Evolutionary conservation across 2,329 filamentous ascomycete genomes (phyloP).

Genomic region (Chaetomium globosum): DNA sequence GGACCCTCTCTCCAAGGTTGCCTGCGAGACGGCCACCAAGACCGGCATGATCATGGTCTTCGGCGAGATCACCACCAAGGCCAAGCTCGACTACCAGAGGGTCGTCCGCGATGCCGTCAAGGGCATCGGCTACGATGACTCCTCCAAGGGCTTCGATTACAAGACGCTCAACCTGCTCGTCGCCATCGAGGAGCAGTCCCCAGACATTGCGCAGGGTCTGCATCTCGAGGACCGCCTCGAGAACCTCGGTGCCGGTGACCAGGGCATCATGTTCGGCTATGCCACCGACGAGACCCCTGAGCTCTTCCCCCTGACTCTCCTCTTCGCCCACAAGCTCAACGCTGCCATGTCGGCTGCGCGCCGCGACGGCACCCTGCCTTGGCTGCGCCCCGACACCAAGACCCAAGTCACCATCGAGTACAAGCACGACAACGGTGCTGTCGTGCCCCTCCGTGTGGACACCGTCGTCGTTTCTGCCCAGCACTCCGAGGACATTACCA

Average conservation of each 20-base stretch:
- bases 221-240: constrained; percentile 97
- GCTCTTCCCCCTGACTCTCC: constrained; percentile 89
- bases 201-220: constrained; percentile 98
- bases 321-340: constrained; percentile 97
- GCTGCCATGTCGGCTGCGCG: constrained; percentile 88
- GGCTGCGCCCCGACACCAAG: constrained; percentile 98
- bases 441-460: constrained; percentile 89
- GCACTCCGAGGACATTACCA: constrained; percentile 85
- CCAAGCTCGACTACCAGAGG: constrained; percentile 96
- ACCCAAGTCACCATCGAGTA: constrained; percentile 99
- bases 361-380: constrained; percentile 82
- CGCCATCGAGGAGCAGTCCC: constrained; percentile 98
- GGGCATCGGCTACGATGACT: constrained; percentile 98
- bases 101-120: constrained; percentile 92
- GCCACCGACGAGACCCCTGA: constrained; percentile 99
- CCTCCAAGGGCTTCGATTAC: constrained; percentile 98
- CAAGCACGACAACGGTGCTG: constrained; percentile 91
- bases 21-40: constrained; percentile 99
- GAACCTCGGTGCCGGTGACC: constrained; percentile 97
- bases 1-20: constrained; percentile 97
- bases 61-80: constrained; percentile 97
- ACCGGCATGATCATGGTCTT: constrained; percentile 99
- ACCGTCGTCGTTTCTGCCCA: constrained; percentile 96
- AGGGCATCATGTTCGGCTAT: constrained; percentile 99
- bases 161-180: constrained; percentile 99